phyloP scores from a whole-genome alignment of 352 stramenopile species.

The Phytophthora niederhauseri region DNA sequence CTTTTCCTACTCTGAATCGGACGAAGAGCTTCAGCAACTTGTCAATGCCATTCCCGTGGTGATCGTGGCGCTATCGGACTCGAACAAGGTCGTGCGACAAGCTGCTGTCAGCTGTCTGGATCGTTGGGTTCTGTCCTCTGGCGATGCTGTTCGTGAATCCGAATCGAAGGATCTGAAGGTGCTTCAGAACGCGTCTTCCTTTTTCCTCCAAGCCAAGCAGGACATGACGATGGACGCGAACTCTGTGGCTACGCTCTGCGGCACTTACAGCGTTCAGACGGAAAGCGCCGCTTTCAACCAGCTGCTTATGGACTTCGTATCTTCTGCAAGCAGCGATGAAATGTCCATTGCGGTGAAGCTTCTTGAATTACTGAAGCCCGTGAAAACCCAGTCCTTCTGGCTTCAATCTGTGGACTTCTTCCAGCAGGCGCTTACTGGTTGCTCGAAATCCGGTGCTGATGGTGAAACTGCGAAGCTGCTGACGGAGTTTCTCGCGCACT shows the following conservation, averaged over 20 bases:
- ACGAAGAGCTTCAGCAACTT: constrained; percentile 51
- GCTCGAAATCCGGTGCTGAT: constrained; percentile 8
- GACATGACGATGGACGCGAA: constrained; percentile 81
- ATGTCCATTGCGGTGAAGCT: constrained; percentile 60
- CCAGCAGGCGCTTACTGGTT: constrained; percentile 49
- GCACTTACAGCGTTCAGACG: constrained; percentile 39
- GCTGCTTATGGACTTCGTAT: constrained; percentile 56
- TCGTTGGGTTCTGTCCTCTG: constrained; percentile 49
- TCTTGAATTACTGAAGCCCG: constrained; percentile 61
- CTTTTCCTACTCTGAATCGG: constrained; percentile 39
- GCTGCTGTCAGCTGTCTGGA: constrained; percentile 65
- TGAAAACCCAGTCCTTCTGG: constrained; percentile 63
- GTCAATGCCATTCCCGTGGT: constrained; percentile 64
- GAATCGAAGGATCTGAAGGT: constrained; percentile 37
- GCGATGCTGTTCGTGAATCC: constrained; percentile 25
- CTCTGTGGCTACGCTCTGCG: constrained; percentile 60
- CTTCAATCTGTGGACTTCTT: constrained; percentile 70
- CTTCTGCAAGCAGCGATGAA: constrained; percentile 49
- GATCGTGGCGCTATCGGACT: constrained; percentile 67
- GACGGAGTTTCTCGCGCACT: constrained; percentile 59
- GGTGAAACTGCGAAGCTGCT: constrained; percentile 38
- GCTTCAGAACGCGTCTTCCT: constrained; percentile 38
- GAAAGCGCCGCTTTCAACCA: constrained; percentile 50
- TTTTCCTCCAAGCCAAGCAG: constrained; percentile 67
- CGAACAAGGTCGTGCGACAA: constrained; percentile 56